phyloP scores from a whole-genome alignment of 768 basidiomycete genomes.

The Pisolithus orientalis region DNA sequence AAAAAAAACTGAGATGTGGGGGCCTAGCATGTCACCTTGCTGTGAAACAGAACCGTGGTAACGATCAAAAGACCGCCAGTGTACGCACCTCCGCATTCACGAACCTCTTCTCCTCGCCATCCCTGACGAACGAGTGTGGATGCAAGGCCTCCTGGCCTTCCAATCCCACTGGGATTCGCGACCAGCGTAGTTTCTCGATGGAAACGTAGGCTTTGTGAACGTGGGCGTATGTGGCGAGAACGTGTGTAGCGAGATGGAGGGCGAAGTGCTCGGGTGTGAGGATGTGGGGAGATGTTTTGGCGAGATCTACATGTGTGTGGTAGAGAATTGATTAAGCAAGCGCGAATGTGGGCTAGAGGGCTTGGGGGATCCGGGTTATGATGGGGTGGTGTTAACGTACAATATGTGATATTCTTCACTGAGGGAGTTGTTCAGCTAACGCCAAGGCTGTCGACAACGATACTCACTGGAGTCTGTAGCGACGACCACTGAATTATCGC shows the following conservation, averaged over 20 bases:
- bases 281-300: constrained; percentile 86
- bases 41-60: not conserved
- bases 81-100: constrained; percentile 50
- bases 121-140: constrained; percentile 76
- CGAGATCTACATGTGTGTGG: constrained; percentile 46
- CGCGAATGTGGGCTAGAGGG: too few relatives aligned
- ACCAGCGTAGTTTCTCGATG: constrained; percentile 80
- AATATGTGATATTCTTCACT: constrained; percentile 70
- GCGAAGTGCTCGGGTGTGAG: constrained; percentile 82
- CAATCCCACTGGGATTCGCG: constrained; percentile 55
- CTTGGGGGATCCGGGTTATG: too few relatives aligned
- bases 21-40: too few relatives aligned
- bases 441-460: not conserved
- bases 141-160: constrained; percentile 43
- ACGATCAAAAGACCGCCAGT: not conserved
- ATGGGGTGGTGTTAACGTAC: constrained; percentile 25
- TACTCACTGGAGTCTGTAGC: constrained; percentile 85
- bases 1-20: not conserved
- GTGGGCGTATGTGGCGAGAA: constrained; percentile 77
- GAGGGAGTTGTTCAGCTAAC: not conserved
- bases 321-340: too few relatives aligned
- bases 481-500: constrained; percentile 84
- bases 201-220: constrained; percentile 64
- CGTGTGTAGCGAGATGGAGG: constrained; percentile 76
- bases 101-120: constrained; percentile 85